Evolutionary conservation across 1,284 basidiomycete genomes (phyloP), one percentile per base, ranked within the genome.

Genomic region (Rhizopogon parksii): DNA sequence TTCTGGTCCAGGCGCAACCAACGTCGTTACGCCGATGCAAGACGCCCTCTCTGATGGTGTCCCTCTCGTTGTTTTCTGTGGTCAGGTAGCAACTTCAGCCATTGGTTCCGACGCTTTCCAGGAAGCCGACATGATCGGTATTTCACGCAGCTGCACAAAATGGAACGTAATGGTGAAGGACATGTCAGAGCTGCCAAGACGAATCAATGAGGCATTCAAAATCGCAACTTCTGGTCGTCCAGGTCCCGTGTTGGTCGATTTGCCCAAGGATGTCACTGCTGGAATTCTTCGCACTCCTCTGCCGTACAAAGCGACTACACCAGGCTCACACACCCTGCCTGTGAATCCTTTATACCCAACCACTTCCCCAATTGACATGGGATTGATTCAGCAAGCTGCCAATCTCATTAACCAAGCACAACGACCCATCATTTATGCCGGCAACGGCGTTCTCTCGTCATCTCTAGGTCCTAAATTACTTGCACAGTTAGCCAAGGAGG

Each of bases 161-260:
- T 99, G 95, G 96, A 99, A 99, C 68, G 95, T 99, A 58, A 96
- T 98, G 94, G 91, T 99, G 55, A 98, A 98, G 73, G 94, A 96
- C 67, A 92, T 99, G 56, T 73, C 90, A 24, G 95, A 98, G 71
- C 78, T 98, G 3, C 96, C 95, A 6, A 77, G 95, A 46, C 80
- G 95, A 57, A 96, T 99, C 71, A 99, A 98, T 68, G 95, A 99
- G 71, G 96, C 95, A 0, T 99, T 99, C 83, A 96, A 98, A 72
- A 98, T 99, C 58, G 95, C 96, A 32, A 96, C 91, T 2, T 92
- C 92, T 7, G 96, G 95, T 1, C 85, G 96, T 37, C 95, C 95
- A 1, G 95, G 95, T 2, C 95, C 96, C 51, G 95, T 98, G 36
- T 85, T 99, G 54, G 95, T 99, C 55, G 95, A 99, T 66, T 78